phyloP scores from a whole-genome alignment of 2,329 filamentous ascomycete species.

The Dactylellina drechsleri region DNA sequence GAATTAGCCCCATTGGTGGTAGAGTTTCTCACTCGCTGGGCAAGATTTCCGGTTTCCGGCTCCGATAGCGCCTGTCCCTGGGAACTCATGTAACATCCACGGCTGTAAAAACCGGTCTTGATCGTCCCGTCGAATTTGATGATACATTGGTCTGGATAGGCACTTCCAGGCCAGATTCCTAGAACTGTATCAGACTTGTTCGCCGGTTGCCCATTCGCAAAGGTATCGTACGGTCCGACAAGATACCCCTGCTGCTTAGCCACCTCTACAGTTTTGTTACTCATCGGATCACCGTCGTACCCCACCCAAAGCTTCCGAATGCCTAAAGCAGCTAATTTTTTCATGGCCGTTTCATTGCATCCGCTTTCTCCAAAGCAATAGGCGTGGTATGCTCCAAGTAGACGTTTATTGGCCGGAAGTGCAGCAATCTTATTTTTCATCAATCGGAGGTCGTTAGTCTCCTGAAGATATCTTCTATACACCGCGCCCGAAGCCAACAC shows the following conservation, averaged over 20 bases:
- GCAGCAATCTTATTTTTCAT: constrained; percentile 25
- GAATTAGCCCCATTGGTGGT: constrained; percentile 14
- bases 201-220: constrained; percentile 15
- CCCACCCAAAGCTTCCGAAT: constrained; percentile 31
- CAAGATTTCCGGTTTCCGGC: constrained; percentile 8
- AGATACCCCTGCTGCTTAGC: constrained; percentile 24
- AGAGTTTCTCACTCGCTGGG: constrained; percentile 6
- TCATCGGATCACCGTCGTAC: constrained; percentile 3
- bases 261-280: not conserved
- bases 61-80: constrained; percentile 26
- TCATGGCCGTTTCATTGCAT: not conserved
- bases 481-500: not conserved
- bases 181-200: constrained; percentile 1
- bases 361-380: constrained; percentile 16
- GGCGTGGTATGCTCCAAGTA: constrained; percentile 21
- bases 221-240: constrained; percentile 28
- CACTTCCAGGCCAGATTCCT: constrained; percentile 14
- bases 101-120: constrained; percentile 11
- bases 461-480: constrained; percentile 31
- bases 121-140: not conserved
- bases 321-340: constrained; percentile 8
- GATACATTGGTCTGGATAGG: constrained; percentile 31
- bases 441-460: constrained; percentile 5
- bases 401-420: constrained; percentile 3
- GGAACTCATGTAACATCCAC: constrained; percentile 31